Conservation (phyloP, 202 grass and related monocot genomes). For the Hordeum pubiflorum region DNA sequence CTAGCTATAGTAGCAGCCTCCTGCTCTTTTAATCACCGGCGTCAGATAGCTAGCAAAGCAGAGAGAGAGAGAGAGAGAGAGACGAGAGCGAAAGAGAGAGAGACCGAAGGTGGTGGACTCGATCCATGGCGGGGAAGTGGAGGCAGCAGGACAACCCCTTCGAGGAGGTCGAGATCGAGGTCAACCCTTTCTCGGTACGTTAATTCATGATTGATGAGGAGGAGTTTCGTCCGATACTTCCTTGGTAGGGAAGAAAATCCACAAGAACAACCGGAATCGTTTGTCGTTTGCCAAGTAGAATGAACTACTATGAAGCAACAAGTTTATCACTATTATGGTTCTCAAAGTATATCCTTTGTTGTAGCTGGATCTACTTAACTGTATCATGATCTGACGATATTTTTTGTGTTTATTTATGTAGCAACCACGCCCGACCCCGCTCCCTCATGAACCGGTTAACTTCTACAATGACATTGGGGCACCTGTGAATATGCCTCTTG, state of each 20-base stretch:
- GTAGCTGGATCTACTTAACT: background rate
- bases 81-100: background rate
- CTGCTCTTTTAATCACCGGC: background rate
- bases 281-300: too few relatives aligned
- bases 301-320: too few relatives aligned
- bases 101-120: background rate
- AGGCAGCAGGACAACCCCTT: conserved; percentile 36
- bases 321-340: background rate
- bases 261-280: background rate
- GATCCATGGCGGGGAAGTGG: conserved; percentile 34
- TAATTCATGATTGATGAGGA: too few relatives aligned
- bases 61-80: too few relatives aligned
- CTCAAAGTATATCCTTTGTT: background rate
- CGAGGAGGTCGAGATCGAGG: conserved; percentile 30
- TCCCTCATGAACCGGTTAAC: conserved; percentile 36
- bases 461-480: conserved; percentile 38
- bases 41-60: background rate
- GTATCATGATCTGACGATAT: background rate
- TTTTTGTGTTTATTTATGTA: conserved; percentile 5
- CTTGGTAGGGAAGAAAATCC: background rate
- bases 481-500: conserved; percentile 32
- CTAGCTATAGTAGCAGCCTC: background rate
- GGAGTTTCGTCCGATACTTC: too few relatives aligned
- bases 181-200: conserved; percentile 50
- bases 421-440: conserved; percentile 25